Base-by-base conservation (phyloP, 1,284 basidiomycete genomes). In the Athelia psychrophila region DNA sequence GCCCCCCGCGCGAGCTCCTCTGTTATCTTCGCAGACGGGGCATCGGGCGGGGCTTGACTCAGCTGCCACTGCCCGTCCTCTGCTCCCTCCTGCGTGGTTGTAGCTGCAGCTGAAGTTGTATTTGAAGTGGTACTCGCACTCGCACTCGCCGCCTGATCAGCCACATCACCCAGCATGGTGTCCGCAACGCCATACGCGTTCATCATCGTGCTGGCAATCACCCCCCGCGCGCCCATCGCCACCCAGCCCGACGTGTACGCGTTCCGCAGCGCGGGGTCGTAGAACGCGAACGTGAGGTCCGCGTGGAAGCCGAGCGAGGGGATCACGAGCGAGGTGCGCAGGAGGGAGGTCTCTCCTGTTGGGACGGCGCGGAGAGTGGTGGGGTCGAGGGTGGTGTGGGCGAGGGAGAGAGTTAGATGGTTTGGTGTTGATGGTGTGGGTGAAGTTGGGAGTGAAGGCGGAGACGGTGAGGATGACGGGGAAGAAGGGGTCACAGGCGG, bases 221-320 rank as follows among this genome's bases (percentile, higher is more conserved):
- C 95, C 4, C 97, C 96, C 44, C 85, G 86, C 0, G 96, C 95
- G 20, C 96, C 97, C 12, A 84, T 84, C 0, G 94, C 90, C 0
- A 93, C 88, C 97, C 97, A 99, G 2, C 96, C 96, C 1, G 92
- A 88, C 2, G 92, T 88, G 65, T 98, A 98, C n/a, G 93, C 76
- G 35, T 88, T 87, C 23, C 77, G 77, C 52, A 81, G 66, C 0
- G 69, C 59, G 0, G 80, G 70, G 53, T 88, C 84, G 58, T 79
- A 78, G 69, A 76, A 86, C 2, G 74, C 60, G 6, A 69, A 60
- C 1, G 71, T 62, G 3, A 87, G 83, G 48, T 91, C 90, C 0
- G 84, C 82, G 49, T 81, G 83, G 69, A 98, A 97, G 13, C 96
- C 96, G 5, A 98, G 84, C 13, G 90, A 91, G 19, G 94, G 90